phyloP scores from a whole-genome alignment of 1,139 yeast genomes.

The Yamadazyma sp. region DNA sequence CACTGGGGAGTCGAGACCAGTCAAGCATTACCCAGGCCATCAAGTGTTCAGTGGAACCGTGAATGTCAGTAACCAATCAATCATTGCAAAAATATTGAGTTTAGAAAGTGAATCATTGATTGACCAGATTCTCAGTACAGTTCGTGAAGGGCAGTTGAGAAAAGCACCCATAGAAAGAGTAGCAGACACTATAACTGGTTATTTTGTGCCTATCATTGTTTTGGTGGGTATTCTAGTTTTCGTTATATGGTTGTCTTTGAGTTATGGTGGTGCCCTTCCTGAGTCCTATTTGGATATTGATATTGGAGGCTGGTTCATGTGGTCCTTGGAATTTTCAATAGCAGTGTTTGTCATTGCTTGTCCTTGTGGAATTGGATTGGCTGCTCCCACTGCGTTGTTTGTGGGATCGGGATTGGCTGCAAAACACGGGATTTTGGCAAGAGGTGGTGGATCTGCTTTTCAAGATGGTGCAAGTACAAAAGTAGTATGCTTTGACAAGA shows the following conservation, averaged over 20 bases:
- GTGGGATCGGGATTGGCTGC: conserved; percentile 51
- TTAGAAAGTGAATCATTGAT: conserved; percentile 65
- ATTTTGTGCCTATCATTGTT: conserved; percentile 71
- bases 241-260: conserved; percentile 65
- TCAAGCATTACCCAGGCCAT: conserved; percentile 51
- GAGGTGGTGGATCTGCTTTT: conserved; percentile 82
- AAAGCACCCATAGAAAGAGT: conserved; percentile 74
- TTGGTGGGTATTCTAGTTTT: conserved; percentile 62
- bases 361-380: conserved; percentile 50
- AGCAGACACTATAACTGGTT: conserved; percentile 70
- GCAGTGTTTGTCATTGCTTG: conserved; percentile 68
- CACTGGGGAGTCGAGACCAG: conserved; percentile 68
- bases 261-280: conserved; percentile 57
- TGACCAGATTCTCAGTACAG: conserved; percentile 69
- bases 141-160: conserved; percentile 70
- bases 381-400: conserved; percentile 50
- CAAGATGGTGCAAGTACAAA: conserved; percentile 70
- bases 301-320: conserved; percentile 72
- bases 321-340: conserved; percentile 77
- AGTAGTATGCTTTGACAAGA: conserved; percentile 74
- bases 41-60: conserved; percentile 74
- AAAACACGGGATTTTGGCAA: conserved; percentile 66
- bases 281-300: conserved; percentile 56
- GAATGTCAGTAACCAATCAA: conserved; percentile 55
- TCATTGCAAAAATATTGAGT: conserved; percentile 58